A percentile compares a stretch with the other conserved stretches of the same genome.
Conservation (phyloP, 208 protist species). For the Tritrichomonas musculus region DNA sequence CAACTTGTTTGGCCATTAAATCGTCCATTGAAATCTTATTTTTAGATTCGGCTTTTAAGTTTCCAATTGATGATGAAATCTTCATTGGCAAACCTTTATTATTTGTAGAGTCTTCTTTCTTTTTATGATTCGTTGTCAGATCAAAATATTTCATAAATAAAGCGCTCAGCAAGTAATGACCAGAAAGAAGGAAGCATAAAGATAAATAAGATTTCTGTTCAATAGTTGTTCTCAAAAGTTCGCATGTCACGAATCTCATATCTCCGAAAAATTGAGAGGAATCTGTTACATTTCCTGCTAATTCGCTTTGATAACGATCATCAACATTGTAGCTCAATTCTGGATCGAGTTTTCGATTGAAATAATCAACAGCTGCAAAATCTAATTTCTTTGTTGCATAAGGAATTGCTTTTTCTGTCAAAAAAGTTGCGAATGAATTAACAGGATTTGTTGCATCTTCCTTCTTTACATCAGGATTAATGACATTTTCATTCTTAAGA, state of each 20-base stretch:
- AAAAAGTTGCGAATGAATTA: too few relatives aligned
- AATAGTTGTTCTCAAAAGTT: not conserved
- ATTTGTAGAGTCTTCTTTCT: too few relatives aligned
- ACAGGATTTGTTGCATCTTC: too few relatives aligned
- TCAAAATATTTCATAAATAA: not conserved
- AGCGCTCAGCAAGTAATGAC: not conserved
- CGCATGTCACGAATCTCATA: not conserved
- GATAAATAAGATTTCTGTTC: not conserved
- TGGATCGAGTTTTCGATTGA: not conserved
- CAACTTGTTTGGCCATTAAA: too few relatives aligned
- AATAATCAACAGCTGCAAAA: not conserved
- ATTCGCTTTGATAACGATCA: not conserved
- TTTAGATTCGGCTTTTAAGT: too few relatives aligned
- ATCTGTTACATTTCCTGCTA: not conserved
- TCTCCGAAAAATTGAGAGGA: not conserved
- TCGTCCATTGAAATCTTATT: too few relatives aligned
- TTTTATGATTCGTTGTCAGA: too few relatives aligned
- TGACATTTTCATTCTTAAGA: too few relatives aligned
- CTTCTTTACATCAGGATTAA: too few relatives aligned
- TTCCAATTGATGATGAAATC: too few relatives aligned
- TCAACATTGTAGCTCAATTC: not conserved
- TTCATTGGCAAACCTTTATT: too few relatives aligned
- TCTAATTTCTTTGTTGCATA: not conserved
- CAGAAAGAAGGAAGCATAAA: not conserved
- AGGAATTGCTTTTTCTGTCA: not conserved